Percentiles rank a stretch among this genome's conserved stretches.
phyloP scores from a whole-genome alignment of 2,329 filamentous ascomycete species.

The Fusarium odoratissimum region DNA sequence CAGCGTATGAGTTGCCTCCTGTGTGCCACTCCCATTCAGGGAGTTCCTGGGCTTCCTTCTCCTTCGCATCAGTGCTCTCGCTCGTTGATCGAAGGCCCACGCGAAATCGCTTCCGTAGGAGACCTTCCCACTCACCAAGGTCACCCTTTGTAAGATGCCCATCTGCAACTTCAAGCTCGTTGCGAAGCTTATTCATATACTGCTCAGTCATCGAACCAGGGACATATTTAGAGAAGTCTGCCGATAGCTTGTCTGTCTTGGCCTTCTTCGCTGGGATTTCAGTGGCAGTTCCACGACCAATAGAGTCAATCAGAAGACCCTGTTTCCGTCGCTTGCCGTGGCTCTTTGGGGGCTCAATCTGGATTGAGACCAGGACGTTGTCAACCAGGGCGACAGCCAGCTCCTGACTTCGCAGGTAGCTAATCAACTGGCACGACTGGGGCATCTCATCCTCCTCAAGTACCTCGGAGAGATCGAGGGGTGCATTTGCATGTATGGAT shows the following conservation, averaged over 20 bases:
- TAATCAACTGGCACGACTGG: conserved; percentile 59
- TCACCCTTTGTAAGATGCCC: conserved; percentile 59
- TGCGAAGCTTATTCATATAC: conserved; percentile 59
- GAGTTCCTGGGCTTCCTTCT: conserved; percentile 43
- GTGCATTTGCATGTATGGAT: conserved; percentile 65
- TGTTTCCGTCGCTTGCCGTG: conserved; percentile 68
- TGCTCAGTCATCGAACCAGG: conserved; percentile 63
- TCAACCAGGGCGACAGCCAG: conserved; percentile 73
- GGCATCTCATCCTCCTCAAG: conserved; percentile 51
- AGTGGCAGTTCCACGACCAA: conserved; percentile 70
- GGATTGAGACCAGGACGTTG: conserved; percentile 73
- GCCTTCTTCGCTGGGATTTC: conserved; percentile 51
- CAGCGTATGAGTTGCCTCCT: conserved; percentile 59
- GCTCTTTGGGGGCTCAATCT: conserved; percentile 71
- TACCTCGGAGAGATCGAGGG: conserved; percentile 58
- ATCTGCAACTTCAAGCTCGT: conserved; percentile 61
- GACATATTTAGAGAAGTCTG: conserved; percentile 52
- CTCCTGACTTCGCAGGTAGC: conserved; percentile 74
- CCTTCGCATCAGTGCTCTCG: conserved; percentile 36
- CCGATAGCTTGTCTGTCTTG: conserved; percentile 47
- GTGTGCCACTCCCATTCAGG: conserved; percentile 65
- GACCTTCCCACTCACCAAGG: conserved; percentile 61
- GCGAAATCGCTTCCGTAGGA: conserved; percentile 62
- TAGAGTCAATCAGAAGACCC: conserved; percentile 77
- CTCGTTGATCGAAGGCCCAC: conserved; percentile 50